Evolutionary conservation across 805 yeast genomes (phyloP).

Genomic region (Komagataella phaffii): DNA sequence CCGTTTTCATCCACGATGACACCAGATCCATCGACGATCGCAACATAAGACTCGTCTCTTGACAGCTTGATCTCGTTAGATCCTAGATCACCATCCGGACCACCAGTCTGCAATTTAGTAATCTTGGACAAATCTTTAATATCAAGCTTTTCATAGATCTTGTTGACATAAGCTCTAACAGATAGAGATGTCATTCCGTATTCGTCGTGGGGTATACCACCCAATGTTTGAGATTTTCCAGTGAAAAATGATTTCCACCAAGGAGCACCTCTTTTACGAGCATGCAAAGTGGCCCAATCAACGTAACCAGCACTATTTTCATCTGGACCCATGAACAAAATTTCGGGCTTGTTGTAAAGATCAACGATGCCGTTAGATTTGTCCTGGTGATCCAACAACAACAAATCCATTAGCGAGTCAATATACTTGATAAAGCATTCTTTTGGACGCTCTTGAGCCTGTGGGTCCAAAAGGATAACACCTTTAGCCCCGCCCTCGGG

Average conservation of each 20-base stretch:
- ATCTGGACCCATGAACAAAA: conserved; percentile 96
- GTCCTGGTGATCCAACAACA: conserved; percentile 37
- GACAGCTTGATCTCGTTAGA: conserved; percentile 89
- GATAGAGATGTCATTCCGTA: conserved; percentile 97
- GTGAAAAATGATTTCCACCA: conserved; percentile 99
- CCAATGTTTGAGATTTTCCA: conserved; percentile 82
- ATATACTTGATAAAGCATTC: conserved; percentile 87
- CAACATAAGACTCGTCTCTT: conserved; percentile 71
- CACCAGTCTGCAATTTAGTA: conserved; percentile 90
- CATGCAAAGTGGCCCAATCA: conserved; percentile 96
- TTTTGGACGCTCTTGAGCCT: conserved; percentile 65
- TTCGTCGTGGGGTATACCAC: conserved; percentile 97
- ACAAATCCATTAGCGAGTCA: conserved; percentile 78
- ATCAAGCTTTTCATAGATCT: conserved; percentile 67
- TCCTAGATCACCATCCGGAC: conserved; percentile 97
- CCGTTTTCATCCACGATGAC: conserved; percentile 89
- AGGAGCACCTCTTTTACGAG: conserved; percentile 81
- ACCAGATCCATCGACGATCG: conserved; percentile 91
- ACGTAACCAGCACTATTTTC: conserved; percentile 95
- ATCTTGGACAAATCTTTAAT: conserved; percentile 42
- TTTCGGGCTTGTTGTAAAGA: conserved; percentile 72
- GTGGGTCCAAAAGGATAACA: conserved; percentile 68
- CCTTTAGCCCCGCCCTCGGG: conserved; percentile 99
- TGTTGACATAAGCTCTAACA: conserved; percentile 83
- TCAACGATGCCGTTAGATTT: conserved; percentile 75